These are phyloP conservation scores for Agaricus sinodeliciosus DNA, from an alignment of 768 basidiomycete species.

Conservation along the genomic window DNA sequence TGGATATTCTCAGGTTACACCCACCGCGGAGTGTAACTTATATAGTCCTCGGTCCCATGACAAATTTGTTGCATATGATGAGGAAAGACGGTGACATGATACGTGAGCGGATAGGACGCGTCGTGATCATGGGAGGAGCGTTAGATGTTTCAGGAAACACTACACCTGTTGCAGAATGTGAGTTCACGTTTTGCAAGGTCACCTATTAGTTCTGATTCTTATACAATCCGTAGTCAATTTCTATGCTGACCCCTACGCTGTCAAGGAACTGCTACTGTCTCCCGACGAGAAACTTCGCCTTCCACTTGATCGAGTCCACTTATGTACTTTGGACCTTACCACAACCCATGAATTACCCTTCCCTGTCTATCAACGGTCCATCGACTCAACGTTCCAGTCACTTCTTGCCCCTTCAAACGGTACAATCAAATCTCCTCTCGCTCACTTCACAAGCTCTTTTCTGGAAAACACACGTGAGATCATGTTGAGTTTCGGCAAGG, in stretches of 20 bases:
- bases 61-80: conserved; percentile 69
- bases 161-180: conserved; percentile 78
- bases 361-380: conserved; percentile 41
- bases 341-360: conserved; percentile 76
- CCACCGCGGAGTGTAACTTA: conserved; percentile 58
- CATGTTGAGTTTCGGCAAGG: conserved; percentile 76
- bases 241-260: conserved; percentile 84
- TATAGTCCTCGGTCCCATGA: conserved; percentile 70
- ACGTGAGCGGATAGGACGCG: conserved; percentile 53
- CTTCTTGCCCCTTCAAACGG: conserved; percentile 40
- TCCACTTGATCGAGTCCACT: conserved; percentile 59
- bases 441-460: conserved; percentile 77
- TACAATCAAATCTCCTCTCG: conserved; percentile 48
- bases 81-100: conserved; percentile 47
- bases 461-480: conserved; percentile 67
- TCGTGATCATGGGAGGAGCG: conserved; percentile 92
- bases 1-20: conserved; percentile 45
- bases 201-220: not conserved
- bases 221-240: conserved; percentile 55
- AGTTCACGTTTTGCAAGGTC: conserved; percentile 18
- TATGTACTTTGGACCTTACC: conserved; percentile 80
- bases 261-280: conserved; percentile 56
- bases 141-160: conserved; percentile 89
- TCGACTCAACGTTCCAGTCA: conserved; percentile 60
- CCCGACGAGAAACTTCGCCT: conserved; percentile 32